These are phyloP conservation scores for Pelargonium australe DNA, from an alignment of 441 rosid genomes.

Conservation along the genomic window DNA sequence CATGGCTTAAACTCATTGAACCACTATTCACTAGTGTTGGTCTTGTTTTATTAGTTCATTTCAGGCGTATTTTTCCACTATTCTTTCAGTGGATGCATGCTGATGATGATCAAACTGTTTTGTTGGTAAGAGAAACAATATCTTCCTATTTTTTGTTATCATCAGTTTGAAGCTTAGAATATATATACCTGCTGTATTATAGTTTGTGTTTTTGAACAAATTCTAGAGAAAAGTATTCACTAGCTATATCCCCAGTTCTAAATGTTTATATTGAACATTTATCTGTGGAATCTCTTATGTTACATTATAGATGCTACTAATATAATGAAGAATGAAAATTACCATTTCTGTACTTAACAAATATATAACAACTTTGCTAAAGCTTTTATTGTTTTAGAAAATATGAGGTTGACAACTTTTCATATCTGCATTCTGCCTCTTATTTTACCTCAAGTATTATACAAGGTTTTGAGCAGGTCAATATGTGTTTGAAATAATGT, in stretches of 20 bases:
- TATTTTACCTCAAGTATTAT: background rate
- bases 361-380: background rate
- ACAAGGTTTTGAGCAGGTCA: background rate
- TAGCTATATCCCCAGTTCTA: background rate
- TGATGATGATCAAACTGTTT: constrained; percentile 66
- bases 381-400: background rate
- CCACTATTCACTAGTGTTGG: constrained; percentile 55
- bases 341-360: background rate
- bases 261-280: background rate
- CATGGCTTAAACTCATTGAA: constrained; percentile 65
- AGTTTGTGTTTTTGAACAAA: background rate
- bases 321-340: background rate
- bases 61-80: constrained; percentile 69
- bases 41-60: constrained; percentile 69
- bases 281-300: background rate
- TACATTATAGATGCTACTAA: background rate
- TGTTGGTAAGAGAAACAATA: constrained; percentile 42
- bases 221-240: background rate
- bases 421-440: background rate
- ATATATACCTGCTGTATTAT: constrained; percentile 1
- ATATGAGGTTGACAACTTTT: background rate
- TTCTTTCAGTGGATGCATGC: constrained; percentile 85
- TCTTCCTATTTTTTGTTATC: background rate
- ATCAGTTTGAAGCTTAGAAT: background rate
- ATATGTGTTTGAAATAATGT: background rate